Evolutionary conservation across 164 flowering plant genomes (phyloP).

Genomic region (grape (Vitis vinifera)): DNA sequence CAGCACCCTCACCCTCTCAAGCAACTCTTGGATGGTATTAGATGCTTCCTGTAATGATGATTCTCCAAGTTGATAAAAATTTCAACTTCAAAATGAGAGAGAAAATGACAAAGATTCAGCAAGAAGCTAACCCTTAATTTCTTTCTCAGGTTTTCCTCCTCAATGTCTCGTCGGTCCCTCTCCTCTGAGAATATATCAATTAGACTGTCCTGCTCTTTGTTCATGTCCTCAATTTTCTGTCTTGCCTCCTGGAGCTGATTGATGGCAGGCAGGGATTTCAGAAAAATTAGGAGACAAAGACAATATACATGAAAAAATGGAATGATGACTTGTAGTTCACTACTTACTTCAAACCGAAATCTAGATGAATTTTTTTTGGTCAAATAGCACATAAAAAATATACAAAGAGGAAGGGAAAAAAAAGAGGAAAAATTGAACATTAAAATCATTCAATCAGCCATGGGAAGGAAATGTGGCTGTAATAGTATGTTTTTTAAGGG

Average conservation of each 20-base stretch:
- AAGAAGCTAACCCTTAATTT: slow-evolving; percentile 52
- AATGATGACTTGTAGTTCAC: too few species aligned
- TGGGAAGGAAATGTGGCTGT: too few species aligned
- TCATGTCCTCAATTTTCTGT: slow-evolving; percentile 52
- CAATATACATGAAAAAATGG: too few species aligned
- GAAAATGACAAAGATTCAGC: not conserved
- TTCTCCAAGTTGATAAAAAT: not conserved
- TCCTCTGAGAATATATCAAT: slow-evolving; percentile 74
- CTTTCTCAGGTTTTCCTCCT: slow-evolving; percentile 61
- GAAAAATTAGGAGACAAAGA: too few species aligned
- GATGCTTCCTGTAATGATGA: slow-evolving; percentile 41
- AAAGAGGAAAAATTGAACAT: too few species aligned
- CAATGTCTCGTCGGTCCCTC: slow-evolving; percentile 62
- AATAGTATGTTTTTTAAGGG: too few species aligned
- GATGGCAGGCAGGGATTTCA: not conserved
- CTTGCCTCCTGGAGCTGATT: slow-evolving; percentile 48
- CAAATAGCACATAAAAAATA: too few species aligned
- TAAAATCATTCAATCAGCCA: too few species aligned
- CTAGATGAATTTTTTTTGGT: not conserved
- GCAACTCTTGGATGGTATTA: slow-evolving; percentile 45
- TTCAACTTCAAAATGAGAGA: not conserved
- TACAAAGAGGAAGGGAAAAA: too few species aligned
- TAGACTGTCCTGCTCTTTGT: slow-evolving; percentile 71
- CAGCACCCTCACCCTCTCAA: slow-evolving; percentile 36
- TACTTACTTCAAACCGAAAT: too few species aligned